A percentile compares a stretch with the other conserved stretches of the same genome.
These are phyloP conservation scores for Leccinum fibrillosum DNA, from an alignment of 768 basidiomycete species.

Conservation along the genomic window DNA sequence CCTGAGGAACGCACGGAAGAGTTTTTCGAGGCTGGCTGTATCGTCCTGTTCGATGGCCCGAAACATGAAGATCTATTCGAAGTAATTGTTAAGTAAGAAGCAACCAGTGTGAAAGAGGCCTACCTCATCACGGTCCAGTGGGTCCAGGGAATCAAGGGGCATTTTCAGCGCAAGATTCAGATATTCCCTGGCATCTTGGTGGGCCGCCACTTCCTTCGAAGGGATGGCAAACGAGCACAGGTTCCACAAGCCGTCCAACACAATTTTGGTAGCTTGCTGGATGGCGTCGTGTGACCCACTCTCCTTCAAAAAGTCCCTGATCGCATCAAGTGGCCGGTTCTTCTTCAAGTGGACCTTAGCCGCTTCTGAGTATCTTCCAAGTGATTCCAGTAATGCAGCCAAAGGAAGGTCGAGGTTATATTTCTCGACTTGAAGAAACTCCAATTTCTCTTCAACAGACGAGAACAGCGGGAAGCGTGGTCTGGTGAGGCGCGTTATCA, in stretches of 20 bases:
- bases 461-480: slow-evolving; percentile 48
- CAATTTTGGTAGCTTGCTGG: slow-evolving; percentile 34
- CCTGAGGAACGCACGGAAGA: slow-evolving; percentile 31
- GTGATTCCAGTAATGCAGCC: slow-evolving; percentile 40
- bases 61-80: slow-evolving; percentile 30
- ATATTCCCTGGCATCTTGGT: slow-evolving; percentile 12
- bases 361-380: slow-evolving; percentile 45
- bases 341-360: slow-evolving; percentile 49
- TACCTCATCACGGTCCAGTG: slow-evolving; percentile 12
- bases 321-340: slow-evolving; percentile 46
- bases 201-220: neutral
- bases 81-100: neutral
- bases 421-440: slow-evolving; percentile 46
- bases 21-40: slow-evolving; percentile 23
- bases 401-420: slow-evolving; percentile 49
- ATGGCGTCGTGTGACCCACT: slow-evolving; percentile 24
- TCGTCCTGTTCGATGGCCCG: slow-evolving; percentile 28
- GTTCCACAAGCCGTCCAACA: slow-evolving; percentile 49
- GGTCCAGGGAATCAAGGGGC: slow-evolving; percentile 8
- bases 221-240: slow-evolving; percentile 40
- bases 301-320: slow-evolving; percentile 41
- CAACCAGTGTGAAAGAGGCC: neutral
- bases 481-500: slow-evolving; percentile 31
- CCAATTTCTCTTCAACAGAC: slow-evolving; percentile 48
- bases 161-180: slow-evolving; percentile 23